Evolutionary conservation across 345 rosid species (phyloP), one percentile per base, ranked within the genome.

Genomic region (Hypericum perforatum): DNA sequence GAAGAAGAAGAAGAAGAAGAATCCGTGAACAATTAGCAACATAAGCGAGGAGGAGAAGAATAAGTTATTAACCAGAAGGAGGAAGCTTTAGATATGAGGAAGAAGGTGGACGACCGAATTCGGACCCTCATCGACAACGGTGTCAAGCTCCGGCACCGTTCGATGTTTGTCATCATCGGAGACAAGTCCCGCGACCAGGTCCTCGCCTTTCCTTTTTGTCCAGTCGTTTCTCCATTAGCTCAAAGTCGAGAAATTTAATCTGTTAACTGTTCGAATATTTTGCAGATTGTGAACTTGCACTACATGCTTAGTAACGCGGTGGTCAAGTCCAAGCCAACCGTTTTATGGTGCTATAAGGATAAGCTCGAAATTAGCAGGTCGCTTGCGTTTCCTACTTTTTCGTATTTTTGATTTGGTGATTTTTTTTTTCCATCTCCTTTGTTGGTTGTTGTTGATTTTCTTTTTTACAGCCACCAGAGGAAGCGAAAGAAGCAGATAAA

Each of bases 101-200:
- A 92, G 84, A 92, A 92, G 72, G 98, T 85, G 38, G 97, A 92
- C 60, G 98, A 88, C 12, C 81, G 97, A 13, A 85, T 92, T 67
- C 70, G 97, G 60, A 88, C 94, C 37, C 76, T 92, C 11, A 88
- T 92, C 43, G 95, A 92, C 59, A 88, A 88, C 66, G 97, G 97
- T 43, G 95, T 88, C 56, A 88, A 83, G 67, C 51, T 60, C 39
- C 82, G 81, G 14, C 95, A 92, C 70, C 96, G 98, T 62, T 88
- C 97, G 38, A 64, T 92, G 77, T 85, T 88, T 58, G 78, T 92
- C 61, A 80, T 92, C 47, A 73, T 88, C 44, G 98, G 97, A 39
- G 98, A 92, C 81, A 88, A 92, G 76, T 92, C 94, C 11, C 95
- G 95, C 1, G 94, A 88, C 69, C 98, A 92, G 98, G 98, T 69